Evolutionary conservation across 371 early-diverging fungal species (phyloP), one percentile per base, ranked within the genome.

Genomic region (Actinomortierella ambigua): DNA sequence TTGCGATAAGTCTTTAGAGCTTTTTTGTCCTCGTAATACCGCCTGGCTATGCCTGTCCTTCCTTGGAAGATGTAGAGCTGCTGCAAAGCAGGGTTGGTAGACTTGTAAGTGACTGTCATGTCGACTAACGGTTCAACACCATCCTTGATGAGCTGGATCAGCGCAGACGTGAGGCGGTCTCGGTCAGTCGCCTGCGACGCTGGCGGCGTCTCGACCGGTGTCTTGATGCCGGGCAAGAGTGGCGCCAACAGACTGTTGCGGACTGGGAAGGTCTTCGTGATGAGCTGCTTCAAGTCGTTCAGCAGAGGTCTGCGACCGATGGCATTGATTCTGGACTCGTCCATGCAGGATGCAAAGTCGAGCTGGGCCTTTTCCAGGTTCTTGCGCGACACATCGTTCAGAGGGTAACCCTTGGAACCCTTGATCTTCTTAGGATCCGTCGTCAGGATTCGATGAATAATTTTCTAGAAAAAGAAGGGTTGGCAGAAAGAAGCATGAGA

Each of bases 271-370:
- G 67, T 5, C 11, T 68, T 47, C n/a, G n/a, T n/a, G 5, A 56
- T 46, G 22, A 87, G 40, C 14, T 68, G 53, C 17, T 69, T 57
- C 2, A 85, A 47, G 7, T 86, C 54, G n/a, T 80, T 79, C 2
- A 70, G 43, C 5, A 87, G 53, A 13, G 88, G 86, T 26, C 71
- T 57, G 0, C 82, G 68, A 8, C 87, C 85, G 24, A 61, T 61
- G 17, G 62, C 50, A 29, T 79, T 78, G 52, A 87, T 86, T 14
- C 49, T 48, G 3, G 69, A 57, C 53, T 85, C 83, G 27, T 86
- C 79, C 86, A 86, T 84, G 63, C 88, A 87, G 18, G 83, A 77
- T 51, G 71, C 61, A 58, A 78, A 88, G 14, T 85, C 56, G 14
- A 52, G 57, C 55, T 82, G 76, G 24, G 75, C 73, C 62, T 82